Evolutionary conservation across 2,329 filamentous ascomycete species (phyloP), one percentile per base, ranked within the genome.

Genomic region (Colletotrichum caudatum): DNA sequence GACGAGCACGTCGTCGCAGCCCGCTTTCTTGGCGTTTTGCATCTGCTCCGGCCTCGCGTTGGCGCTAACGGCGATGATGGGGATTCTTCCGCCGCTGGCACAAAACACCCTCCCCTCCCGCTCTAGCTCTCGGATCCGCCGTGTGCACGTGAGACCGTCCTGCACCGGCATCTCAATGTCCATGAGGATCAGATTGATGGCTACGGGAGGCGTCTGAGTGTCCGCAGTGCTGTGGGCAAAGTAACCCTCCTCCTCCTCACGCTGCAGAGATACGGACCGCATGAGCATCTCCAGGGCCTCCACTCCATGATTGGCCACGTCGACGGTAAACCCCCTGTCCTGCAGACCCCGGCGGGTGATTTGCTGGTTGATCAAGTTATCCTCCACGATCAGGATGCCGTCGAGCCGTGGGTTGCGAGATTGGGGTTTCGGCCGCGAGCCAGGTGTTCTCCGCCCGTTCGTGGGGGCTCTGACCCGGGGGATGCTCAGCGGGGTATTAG

Each of bases 131-230:
- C 92, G 86, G 66, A 94, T 93, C 54, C 85, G 84, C 41, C 85
- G 84, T 16, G 90, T 91, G 77, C 91, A 92, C 1, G 89, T 89
- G 68, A 92, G 81, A 0, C 92, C 92, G 75, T 93, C 91, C 84
- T 92, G 91, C 20, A 93, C 81, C 1, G 92, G 92, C 92, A 94
- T 93, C 77, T 93, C 91, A 75, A 93, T 89, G 76, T 94, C 92
- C 92, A 94, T 94, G 26, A 94, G 83, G 23, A 94, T 88, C 5
- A 93, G 83, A 61, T 88, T 88, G 33, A 92, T 80, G 1, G 83
- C 81, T 35, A 85, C 74, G n/a, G 63, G 12, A 8, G 57, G 48
- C 5, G 44, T 44, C 23, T 58, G 64, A 5, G 39, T 11, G 35
- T 35, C 60, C 7, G 67, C 23, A 9, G 23, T 26, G 23, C 33